Base-by-base conservation (phyloP, 1,284 basidiomycete genomes). In the Ganoderma leucocontextum region DNA sequence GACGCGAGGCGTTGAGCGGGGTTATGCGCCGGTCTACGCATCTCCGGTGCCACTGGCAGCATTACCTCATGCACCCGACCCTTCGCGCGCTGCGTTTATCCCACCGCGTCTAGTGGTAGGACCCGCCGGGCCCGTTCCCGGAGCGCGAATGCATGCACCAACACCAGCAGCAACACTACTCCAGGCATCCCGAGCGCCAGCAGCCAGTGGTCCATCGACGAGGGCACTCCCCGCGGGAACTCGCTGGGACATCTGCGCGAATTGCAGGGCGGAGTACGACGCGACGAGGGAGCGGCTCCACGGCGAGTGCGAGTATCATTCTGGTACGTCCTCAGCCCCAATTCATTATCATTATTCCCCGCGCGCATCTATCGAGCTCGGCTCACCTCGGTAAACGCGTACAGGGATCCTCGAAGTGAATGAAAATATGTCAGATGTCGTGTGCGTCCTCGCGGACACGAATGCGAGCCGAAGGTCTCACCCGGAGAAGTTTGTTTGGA, bases 401-500 rank as follows among this genome's bases (percentile, higher is more conserved):
- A 53, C 29, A 53, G 52, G 29, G 12, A 8, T 29, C 29, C 29
- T 35, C 17, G 25, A 35, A 8, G 7, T 17, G 2, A 55, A 55
- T 17, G 10, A 33, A 29, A 5, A 29, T 29, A 19, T 5, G 15
- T 17, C n/a, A 6, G 47, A 9, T 3, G n/a, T n/a, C 15, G 33
- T 35, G 52, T 19, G 52, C 52, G 33, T 33, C 25, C 10, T 49
- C 13, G 47, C 10, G 12, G 33, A 5, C 29, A 35, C 52, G 13
- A 13, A 55, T 19, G 29, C 29, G 29, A 55, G 13, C 22, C 22
- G 12, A 10, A 8, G 12, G n/a, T 6, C 44, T 22, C n/a, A 9
- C 66, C 85, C 85, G 2, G 81, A 86, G 65, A 82, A 81, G 63
- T 87, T 86, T 72, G 75, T 58, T 1, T 88, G 86, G 86, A 80